A percentile compares a stretch with the other conserved stretches of the same genome.
These are phyloP conservation scores for Flaveria sonorensis DNA, from an alignment of 129 eudicot species.

Conservation along the genomic window DNA sequence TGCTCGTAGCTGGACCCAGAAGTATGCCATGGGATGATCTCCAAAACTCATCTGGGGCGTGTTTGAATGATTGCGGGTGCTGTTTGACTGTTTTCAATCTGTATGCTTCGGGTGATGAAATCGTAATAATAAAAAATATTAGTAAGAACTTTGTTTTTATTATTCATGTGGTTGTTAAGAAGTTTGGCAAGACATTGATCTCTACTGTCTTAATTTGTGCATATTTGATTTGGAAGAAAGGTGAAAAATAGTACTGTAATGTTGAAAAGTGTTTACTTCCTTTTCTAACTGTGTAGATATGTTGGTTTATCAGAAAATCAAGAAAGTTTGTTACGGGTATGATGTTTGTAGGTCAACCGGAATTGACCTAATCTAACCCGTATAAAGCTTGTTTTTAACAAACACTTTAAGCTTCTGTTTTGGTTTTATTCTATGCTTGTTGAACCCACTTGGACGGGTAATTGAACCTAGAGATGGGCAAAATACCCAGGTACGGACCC, in stretches of 20 bases:
- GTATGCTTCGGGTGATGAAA: slow-evolving; percentile 24
- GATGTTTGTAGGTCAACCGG: background rate
- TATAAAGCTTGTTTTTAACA: background rate
- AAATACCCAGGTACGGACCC: too few species aligned
- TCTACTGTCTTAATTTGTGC: slow-evolving; percentile 32
- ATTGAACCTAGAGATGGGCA: too few species aligned
- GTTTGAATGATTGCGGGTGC: slow-evolving; percentile 16
- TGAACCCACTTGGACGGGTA: background rate
- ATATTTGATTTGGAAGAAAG: slow-evolving; percentile 36
- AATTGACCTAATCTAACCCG: background rate
- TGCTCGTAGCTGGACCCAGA: slow-evolving; percentile 88
- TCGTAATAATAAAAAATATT: slow-evolving; percentile 35
- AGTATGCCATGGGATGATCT: slow-evolving; percentile 67
- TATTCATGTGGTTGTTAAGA: slow-evolving; percentile 40
- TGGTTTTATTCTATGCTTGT: background rate
- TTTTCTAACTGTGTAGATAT: background rate
- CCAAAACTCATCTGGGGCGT: slow-evolving; percentile 7
- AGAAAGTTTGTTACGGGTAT: background rate
- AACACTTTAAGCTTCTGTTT: background rate
- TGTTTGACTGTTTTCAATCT: background rate
- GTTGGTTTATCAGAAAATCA: background rate
- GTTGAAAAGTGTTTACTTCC: slow-evolving; percentile 17
- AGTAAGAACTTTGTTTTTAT: slow-evolving; percentile 31
- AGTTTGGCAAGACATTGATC: slow-evolving; percentile 39
- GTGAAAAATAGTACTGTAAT: slow-evolving; percentile 24